A percentile compares a stretch with the other conserved stretches of the same genome.
phyloP scores from a whole-genome alignment of 116 monocot species.

The Papilionanthe hybrid region DNA sequence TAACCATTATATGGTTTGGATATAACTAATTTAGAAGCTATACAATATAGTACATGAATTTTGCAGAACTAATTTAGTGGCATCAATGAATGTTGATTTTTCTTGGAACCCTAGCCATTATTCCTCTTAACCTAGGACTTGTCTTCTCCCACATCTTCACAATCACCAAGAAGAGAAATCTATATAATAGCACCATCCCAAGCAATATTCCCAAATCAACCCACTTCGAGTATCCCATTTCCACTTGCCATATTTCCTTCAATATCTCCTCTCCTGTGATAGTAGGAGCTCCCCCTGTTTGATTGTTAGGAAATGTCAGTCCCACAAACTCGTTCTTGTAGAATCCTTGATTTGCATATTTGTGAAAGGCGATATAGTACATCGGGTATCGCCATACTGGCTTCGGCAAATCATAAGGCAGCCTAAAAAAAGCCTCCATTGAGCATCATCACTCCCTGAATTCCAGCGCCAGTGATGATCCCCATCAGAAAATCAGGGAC shows the following conservation, averaged over 20 bases:
- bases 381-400: slow-evolving; percentile 50
- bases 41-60: no score
- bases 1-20: no score
- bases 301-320: slow-evolving; percentile 30
- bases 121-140: slow-evolving; percentile 23
- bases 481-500: slow-evolving; percentile 68
- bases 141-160: slow-evolving; percentile 34
- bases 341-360: slow-evolving; percentile 44
- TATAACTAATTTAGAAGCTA: no score
- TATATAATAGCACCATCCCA: slow-evolving; percentile 47
- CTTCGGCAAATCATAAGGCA: slow-evolving; percentile 43
- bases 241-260: slow-evolving; percentile 36
- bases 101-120: neutral
- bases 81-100: neutral
- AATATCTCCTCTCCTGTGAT: slow-evolving; percentile 35
- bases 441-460: slow-evolving; percentile 65
- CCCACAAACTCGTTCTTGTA: slow-evolving; percentile 64
- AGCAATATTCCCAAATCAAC: slow-evolving; percentile 42
- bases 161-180: slow-evolving; percentile 43
- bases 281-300: slow-evolving; percentile 3
- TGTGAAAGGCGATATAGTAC: slow-evolving; percentile 54
- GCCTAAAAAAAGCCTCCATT: slow-evolving; percentile 51
- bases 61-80: no score
- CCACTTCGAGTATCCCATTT: slow-evolving; percentile 55
- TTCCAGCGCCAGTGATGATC: slow-evolving; percentile 57